Base-by-base conservation (phyloP, 192 early-diverging fungal genomes). In the Backusella sp. region DNA sequence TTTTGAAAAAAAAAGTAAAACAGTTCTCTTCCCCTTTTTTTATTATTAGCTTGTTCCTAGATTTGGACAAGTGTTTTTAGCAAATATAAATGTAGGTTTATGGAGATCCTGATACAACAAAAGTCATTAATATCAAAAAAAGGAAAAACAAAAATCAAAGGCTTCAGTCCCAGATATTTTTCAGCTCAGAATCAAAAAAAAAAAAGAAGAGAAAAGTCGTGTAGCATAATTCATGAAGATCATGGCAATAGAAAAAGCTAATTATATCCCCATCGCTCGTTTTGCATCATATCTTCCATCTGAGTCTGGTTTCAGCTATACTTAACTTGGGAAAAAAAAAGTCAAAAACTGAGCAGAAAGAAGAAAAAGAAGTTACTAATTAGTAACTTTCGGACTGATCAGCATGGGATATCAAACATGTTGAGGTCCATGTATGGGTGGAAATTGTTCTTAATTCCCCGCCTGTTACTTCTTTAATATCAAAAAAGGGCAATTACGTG, bases 391-490 rank as follows among this genome's bases (percentile, higher is more conserved):
- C 26, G 23, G 26, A 44, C 2, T 62, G 56, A 62, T 62, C 11
- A 26, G 26, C 11, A 62, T 26, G 11, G 56, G 56, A 62, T 62
- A 62, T 62, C 56, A 62, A 28, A 62, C 23, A 28, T 62, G 12
- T 62, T 62, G 26, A 62, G 3, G 26, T 4, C 7, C 9, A 56
- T 62, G 8, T 62, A 62, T 62, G 21, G 56, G 23, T 62, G 9
- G 23, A 28, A 0, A 62, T 26, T 28, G 23, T 62, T 62, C 56
- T 62, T 62, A 62, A 62, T 62, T 62, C 56, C 56, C 56, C 56
- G 56, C 56, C 56, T 62, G 56, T 62, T 62, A 62, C 56, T 62
- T 62, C 56, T 62, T 62, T 62, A 62, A 62, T 28, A 62, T 62
- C 56, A 62, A 62, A 62, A 62, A 62, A 62, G 56, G 23, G 56